Conservation (phyloP, 2,329 filamentous ascomycete genomes). For the Beauveria sp. region DNA sequence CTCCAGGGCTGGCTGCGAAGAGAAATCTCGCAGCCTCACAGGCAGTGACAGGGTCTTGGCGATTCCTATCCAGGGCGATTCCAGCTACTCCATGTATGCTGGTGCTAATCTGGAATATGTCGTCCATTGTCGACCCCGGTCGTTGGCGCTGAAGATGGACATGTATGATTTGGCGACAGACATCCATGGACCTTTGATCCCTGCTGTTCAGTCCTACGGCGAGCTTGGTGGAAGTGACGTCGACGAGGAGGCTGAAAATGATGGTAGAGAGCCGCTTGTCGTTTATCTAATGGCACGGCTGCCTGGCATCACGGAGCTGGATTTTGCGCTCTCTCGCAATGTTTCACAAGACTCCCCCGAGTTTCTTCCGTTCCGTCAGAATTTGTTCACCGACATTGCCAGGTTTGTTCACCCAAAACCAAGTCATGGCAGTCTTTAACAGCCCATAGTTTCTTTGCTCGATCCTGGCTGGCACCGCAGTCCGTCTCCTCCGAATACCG, state of each 20-base stretch:
- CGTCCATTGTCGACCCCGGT: slow-evolving; percentile 30
- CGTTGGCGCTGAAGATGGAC: slow-evolving; percentile 25
- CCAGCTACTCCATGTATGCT: slow-evolving; percentile 33
- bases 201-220: slow-evolving; percentile 21
- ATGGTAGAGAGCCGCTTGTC: slow-evolving; percentile 25
- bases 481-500: not conserved
- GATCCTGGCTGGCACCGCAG: not conserved
- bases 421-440: slow-evolving; percentile 16
- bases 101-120: slow-evolving; percentile 25
- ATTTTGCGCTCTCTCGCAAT: slow-evolving; percentile 28
- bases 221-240: slow-evolving; percentile 16
- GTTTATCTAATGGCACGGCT: slow-evolving; percentile 30
- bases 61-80: slow-evolving; percentile 28
- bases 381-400: slow-evolving; percentile 27
- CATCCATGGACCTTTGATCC: slow-evolving; percentile 24
- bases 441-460: slow-evolving; percentile 26
- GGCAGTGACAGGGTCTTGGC: slow-evolving; percentile 21
- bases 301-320: slow-evolving; percentile 25
- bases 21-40: slow-evolving; percentile 15
- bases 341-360: slow-evolving; percentile 26
- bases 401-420: slow-evolving; percentile 24
- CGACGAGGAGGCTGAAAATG: not conserved
- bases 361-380: slow-evolving; percentile 26
- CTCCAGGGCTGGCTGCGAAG: not conserved
- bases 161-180: slow-evolving; percentile 20